Conservation (phyloP, 495 filamentous ascomycete species). For the Ascobolus immersus region DNA sequence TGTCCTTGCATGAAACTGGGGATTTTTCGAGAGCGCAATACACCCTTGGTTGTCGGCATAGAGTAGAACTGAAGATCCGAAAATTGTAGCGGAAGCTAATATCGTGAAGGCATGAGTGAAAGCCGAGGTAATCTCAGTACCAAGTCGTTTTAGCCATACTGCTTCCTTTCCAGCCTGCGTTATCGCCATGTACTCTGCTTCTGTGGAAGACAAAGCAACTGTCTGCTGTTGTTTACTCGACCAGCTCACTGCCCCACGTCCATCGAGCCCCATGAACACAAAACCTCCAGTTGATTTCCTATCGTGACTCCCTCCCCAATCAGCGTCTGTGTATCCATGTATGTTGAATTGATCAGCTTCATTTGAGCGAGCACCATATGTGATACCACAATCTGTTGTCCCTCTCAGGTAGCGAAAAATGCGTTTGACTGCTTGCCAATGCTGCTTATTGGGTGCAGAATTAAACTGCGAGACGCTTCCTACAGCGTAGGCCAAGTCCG, state of each 20-base stretch:
- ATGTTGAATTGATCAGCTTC: not conserved
- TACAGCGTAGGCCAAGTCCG: conserved; percentile 10
- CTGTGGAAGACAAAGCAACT: conserved; percentile 2
- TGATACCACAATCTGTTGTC: conserved; percentile 1
- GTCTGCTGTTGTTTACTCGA: conserved; percentile 6
- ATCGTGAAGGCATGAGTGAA: too few relatives aligned
- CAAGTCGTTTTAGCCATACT: conserved; percentile 3
- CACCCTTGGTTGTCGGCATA: too few relatives aligned
- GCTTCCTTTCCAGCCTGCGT: conserved; percentile 5
- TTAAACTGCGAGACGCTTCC: conserved; percentile 2
- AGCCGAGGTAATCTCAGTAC: conserved; percentile 2
- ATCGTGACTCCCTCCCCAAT: conserved; percentile 5
- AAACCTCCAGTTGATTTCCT: conserved; percentile 8
- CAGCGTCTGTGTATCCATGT: conserved; percentile 1
- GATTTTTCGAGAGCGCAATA: too few relatives aligned
- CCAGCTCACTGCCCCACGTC: conserved; percentile 5
- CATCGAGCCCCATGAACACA: conserved; percentile 6
- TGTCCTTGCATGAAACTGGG: too few relatives aligned
- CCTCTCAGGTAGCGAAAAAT: conserved; percentile 8
- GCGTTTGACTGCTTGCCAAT: conserved; percentile 4
- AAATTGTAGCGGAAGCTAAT: too few relatives aligned
- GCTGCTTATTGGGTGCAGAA: not conserved
- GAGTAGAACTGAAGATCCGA: too few relatives aligned
- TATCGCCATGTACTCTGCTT: conserved; percentile 6
- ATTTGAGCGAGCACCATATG: not conserved